Evolutionary conservation across 2,329 filamentous ascomycete genomes (phyloP).

Genomic region (Fusarium stilboides): DNA sequence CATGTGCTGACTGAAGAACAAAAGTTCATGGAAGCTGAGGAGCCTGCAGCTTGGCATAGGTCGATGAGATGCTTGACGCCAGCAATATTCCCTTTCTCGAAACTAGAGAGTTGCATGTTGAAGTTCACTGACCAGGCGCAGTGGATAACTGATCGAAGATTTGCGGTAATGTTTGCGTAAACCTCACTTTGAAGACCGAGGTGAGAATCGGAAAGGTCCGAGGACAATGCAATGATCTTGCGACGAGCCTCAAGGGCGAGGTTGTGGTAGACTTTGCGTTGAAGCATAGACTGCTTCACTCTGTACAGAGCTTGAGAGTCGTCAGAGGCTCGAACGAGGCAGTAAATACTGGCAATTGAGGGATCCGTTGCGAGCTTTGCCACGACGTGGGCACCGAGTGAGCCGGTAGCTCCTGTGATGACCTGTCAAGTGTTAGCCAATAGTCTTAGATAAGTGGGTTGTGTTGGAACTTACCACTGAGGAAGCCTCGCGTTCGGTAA

Average conservation of each 20-base stretch:
- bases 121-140: slow-evolving; percentile 71
- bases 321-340: slow-evolving; percentile 62
- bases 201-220: slow-evolving; percentile 58
- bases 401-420: slow-evolving; percentile 74
- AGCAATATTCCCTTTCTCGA: slow-evolving; percentile 62
- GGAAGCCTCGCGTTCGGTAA: not conserved
- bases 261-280: slow-evolving; percentile 49
- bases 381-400: slow-evolving; percentile 71
- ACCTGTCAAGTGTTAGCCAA: slow-evolving; percentile 7
- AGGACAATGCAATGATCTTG: slow-evolving; percentile 52
- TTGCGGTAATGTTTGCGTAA: slow-evolving; percentile 48
- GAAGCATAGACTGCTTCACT: slow-evolving; percentile 51
- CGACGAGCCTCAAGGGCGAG: slow-evolving; percentile 15
- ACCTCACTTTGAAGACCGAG: slow-evolving; percentile 56
- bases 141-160: slow-evolving; percentile 63
- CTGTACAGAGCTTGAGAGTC: slow-evolving; percentile 52
- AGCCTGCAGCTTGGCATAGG: slow-evolving; percentile 55
- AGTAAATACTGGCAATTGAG: slow-evolving; percentile 67
- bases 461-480: not conserved
- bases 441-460: not conserved
- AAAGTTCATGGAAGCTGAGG: slow-evolving; percentile 60
- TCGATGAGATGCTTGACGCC: slow-evolving; percentile 63
- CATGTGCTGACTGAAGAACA: slow-evolving; percentile 62
- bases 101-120: slow-evolving; percentile 63
- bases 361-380: slow-evolving; percentile 69